Base-by-base conservation (phyloP, 257 asterid species). In the Solanum habrochaites region DNA sequence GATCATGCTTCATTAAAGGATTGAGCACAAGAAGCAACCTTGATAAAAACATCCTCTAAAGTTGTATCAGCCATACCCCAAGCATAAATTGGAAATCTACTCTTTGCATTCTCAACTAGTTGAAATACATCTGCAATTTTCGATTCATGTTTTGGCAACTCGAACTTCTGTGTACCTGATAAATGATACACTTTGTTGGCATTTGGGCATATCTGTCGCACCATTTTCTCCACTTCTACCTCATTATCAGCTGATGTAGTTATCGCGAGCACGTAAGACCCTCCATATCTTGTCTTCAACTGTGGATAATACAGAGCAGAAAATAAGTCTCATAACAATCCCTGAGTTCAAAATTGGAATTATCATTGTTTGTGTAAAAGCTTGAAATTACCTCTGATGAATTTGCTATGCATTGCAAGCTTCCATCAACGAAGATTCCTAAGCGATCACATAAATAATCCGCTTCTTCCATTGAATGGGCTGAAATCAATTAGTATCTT, bases 381-480 rank as follows among this genome's bases (percentile, higher is more conserved):
- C 43, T 52, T 47, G 31, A 45, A 72, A 83, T 74, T 92, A 96
- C 99, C 99, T 96, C 97, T 92, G 93, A 92, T 25, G 99, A 97
- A 73, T 96, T 94, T 85, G 99, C 99, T 85, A 97, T 88, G 86
- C 99, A 96, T 86, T 97, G 99, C 92, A 96, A 91, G 90, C 95
- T 93, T 35, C 99, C 99, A 85, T 97, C 99, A 47, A 95, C 99
- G 74, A 97, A 97, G 77, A 97, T 94, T 82, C 99, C 98, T 47
- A 97, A 93, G 67, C 98, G 95, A 82, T 97, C 98, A 77, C 99
- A 97, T 86, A 97, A 90, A 90, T 95, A 95, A 88, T 97, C 99
- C 0, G 99, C 99, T 92, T 97, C 99, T 93, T 97, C 99, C 99
- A 97, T 96, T 16, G 99, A 96, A 93, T 97, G 99, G 13, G 99